Base-by-base conservation (phyloP, 2,329 filamentous ascomycete genomes). In the Bertia moriformis region DNA sequence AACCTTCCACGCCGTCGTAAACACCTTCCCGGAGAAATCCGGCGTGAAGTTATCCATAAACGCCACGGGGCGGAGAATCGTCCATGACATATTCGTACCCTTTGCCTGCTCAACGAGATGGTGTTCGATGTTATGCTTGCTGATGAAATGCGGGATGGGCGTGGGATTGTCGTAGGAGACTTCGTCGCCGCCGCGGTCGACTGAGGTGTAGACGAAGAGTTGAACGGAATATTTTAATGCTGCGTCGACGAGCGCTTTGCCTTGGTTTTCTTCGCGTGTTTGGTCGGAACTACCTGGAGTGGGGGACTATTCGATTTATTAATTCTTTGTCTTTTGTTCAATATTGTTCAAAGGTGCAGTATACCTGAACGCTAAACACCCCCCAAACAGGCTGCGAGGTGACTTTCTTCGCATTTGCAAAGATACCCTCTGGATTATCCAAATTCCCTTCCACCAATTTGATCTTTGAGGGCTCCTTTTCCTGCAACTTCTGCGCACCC, bases 121-220 rank as follows among this genome's bases (percentile, higher is more conserved):
- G 39, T 67, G 56, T 55, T 83, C 78, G 47, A 82, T 74, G 10
- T 65, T 53, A 46, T 72, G 64, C 51, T 83, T 83, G 46, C 55
- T 63, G 42, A 63, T 62, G 51, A 83, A 83, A 52, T 83, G 75
- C 0, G 72, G 70, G 37, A 81, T 62, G 0, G 61, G 49, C 0
- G 75, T 79, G 0, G 65, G 58, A 43, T 65, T 66, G 3, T 64
- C 62, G 48, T 67, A 65, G 37, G 63, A 67, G 4, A 61, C 62
- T 4, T 50, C 49, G 17, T 58, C 55, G 36, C 75, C 73, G 33
- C 74, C 73, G 29, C 78, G 71, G 44, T 82, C 78, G 18, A 79
- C 72, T 39, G 66, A 72, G 19, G 65, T 69, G 56, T 79, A 82
- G 35, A 83, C 66, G 46, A 82, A 77, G 48, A 74, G 67, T 42